Conservation (phyloP, 1,284 basidiomycete genomes). For the Vanrija sp. region DNA sequence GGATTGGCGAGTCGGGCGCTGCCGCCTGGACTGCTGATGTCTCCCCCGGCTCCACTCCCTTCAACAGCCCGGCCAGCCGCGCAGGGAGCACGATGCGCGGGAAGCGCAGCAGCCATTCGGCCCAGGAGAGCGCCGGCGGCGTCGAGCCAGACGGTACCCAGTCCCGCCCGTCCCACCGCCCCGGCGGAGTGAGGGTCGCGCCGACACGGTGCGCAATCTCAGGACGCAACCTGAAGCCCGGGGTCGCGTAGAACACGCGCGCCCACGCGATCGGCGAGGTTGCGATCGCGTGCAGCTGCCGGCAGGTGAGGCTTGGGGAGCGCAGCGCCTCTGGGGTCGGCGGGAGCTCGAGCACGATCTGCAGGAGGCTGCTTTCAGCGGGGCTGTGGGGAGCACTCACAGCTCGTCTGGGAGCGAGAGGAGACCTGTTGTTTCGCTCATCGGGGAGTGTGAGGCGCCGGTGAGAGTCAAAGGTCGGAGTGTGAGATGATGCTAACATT, state of each 20-base stretch:
- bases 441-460: too few species aligned
- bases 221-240: constrained; percentile 14
- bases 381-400: constrained; percentile 14
- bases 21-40: too few species aligned
- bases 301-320: constrained; percentile 16
- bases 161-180: constrained; percentile 13
- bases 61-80: not conserved
- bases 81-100: not conserved
- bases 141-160: not conserved
- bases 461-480: too few species aligned
- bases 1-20: constrained; percentile 5
- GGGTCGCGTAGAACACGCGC: constrained; percentile 14
- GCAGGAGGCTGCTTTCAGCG: constrained; percentile 21
- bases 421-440: not conserved
- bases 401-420: constrained; percentile 36
- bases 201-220: constrained; percentile 3
- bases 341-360: constrained; percentile 28
- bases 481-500: too few species aligned
- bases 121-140: not conserved
- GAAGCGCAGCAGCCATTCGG: not conserved
- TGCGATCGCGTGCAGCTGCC: constrained; percentile 22
- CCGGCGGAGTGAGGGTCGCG: constrained; percentile 16
- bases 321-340: constrained; percentile 16
- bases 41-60: not conserved
- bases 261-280: constrained; percentile 32